phyloP scores from a whole-genome alignment of 371 early-diverging fungal species.

The Zancudomyces culisetae region DNA sequence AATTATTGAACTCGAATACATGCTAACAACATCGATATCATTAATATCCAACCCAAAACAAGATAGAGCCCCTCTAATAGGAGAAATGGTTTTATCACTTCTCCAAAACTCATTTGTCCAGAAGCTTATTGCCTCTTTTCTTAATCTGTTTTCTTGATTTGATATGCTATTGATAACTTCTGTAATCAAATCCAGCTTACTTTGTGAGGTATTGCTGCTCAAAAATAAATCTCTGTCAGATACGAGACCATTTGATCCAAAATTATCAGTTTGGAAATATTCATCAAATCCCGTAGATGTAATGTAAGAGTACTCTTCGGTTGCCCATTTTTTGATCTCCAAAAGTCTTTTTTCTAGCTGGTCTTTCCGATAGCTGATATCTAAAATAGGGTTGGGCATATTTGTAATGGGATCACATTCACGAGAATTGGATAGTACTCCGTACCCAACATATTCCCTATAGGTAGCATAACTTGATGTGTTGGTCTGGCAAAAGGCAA shows the following conservation, averaged over 20 bases:
- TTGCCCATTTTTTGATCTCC: conserved; percentile 71
- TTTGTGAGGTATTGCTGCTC: not conserved
- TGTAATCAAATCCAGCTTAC: conserved; percentile 16
- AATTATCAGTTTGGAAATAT: not conserved
- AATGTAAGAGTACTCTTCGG: conserved; percentile 38
- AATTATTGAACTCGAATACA: conserved; percentile 86
- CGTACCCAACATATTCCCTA: conserved; percentile 87
- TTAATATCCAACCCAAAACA: conserved; percentile 69
- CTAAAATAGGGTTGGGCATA: conserved; percentile 49
- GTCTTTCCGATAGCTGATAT: conserved; percentile 69
- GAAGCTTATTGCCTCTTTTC: conserved; percentile 52
- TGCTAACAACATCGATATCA: conserved; percentile 80
- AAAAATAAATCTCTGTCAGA: too few species aligned
- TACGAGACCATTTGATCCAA: too few species aligned
- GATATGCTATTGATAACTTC: conserved; percentile 61
- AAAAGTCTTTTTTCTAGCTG: conserved; percentile 58
- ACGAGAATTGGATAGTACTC: conserved; percentile 81
- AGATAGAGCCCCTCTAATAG: conserved; percentile 76
- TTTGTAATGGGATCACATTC: conserved; percentile 28
- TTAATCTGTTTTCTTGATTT: conserved; percentile 56
- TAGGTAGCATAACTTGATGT: conserved; percentile 88
- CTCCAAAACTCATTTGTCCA: conserved; percentile 74
- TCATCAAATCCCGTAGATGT: not conserved
- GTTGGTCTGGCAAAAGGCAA: conserved; percentile 79
- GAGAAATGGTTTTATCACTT: conserved; percentile 55